phyloP scores from a whole-genome alignment of 176 grass and related monocot species.

The Oryza coarctata region DNA sequence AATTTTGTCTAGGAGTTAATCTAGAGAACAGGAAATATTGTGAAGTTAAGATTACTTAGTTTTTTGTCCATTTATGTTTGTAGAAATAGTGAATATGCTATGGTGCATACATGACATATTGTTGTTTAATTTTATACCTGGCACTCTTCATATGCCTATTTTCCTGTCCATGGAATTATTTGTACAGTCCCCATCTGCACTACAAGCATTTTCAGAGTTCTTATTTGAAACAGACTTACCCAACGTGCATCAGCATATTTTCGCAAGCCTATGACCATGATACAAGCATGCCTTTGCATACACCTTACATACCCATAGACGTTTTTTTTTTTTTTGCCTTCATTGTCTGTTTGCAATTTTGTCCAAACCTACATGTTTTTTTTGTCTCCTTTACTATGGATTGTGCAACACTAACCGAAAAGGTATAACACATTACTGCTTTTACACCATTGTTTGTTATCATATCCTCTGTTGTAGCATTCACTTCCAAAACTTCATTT shows the following conservation, averaged over 20 bases:
- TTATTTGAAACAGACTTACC: neutral
- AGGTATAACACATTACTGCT: neutral
- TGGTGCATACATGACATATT: neutral
- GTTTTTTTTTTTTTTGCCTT: neutral
- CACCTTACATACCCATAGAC: neutral
- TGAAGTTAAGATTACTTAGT: neutral
- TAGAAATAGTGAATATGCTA: neutral
- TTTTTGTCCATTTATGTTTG: neutral
- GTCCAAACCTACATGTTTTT: neutral
- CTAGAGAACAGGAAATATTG: neutral
- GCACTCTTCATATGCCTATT: neutral
- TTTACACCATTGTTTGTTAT: neutral
- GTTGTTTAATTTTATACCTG: neutral
- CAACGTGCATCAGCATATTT: neutral
- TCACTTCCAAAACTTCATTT: neutral
- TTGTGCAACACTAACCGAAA: neutral
- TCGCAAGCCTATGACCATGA: neutral
- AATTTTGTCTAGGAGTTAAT: neutral
- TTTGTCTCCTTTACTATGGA: neutral
- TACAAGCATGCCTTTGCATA: neutral
- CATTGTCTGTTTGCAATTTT: neutral
- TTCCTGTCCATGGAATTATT: neutral
- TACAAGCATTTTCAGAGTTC: neutral
- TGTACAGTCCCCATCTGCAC: neutral
- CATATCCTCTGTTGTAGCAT: neutral